phyloP scores from a whole-genome alignment of 805 yeast species.

The Kluyveromyces dobzhanskii region DNA sequence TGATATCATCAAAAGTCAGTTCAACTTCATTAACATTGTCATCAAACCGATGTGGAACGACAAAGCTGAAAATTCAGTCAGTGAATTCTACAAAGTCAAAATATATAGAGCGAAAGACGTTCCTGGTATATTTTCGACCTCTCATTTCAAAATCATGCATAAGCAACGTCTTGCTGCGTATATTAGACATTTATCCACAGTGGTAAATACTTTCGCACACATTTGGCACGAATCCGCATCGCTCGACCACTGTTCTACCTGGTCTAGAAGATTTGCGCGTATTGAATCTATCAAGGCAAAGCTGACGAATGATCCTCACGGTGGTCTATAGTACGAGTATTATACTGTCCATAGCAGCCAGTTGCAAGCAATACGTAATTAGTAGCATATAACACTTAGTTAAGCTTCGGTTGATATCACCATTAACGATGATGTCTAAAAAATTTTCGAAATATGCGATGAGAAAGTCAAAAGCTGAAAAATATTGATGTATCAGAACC shows the following conservation, averaged over 20 bases:
- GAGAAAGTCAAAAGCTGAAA: not conserved
- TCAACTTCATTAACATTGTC: constrained; percentile 75
- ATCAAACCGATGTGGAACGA: constrained; percentile 49
- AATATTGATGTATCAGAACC: too few species aligned
- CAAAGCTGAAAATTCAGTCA: constrained; percentile 2
- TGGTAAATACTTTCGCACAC: constrained; percentile 64
- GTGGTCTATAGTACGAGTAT: too few species aligned
- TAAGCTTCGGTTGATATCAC: too few species aligned
- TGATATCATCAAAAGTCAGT: constrained; percentile 65
- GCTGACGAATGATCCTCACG: not conserved
- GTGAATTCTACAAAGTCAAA: constrained; percentile 49
- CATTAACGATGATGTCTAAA: not conserved
- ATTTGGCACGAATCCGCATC: constrained; percentile 47
- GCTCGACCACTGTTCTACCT: constrained; percentile 15
- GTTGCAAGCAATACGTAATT: too few species aligned
- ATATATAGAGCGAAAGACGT: constrained; percentile 58
- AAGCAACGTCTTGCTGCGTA: constrained; percentile 51
- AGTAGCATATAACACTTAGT: too few species aligned
- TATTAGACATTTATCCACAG: constrained; percentile 56
- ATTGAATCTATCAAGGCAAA: constrained; percentile 2
- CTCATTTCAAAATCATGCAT: constrained; percentile 64
- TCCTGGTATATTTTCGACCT: constrained; percentile 68
- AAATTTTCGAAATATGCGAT: not conserved
- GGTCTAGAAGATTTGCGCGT: constrained; percentile 10
- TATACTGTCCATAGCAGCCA: too few species aligned